Evolutionary conservation across 768 basidiomycete genomes (phyloP), one percentile per base, ranked within the genome.

Genomic region (Russula sp.): DNA sequence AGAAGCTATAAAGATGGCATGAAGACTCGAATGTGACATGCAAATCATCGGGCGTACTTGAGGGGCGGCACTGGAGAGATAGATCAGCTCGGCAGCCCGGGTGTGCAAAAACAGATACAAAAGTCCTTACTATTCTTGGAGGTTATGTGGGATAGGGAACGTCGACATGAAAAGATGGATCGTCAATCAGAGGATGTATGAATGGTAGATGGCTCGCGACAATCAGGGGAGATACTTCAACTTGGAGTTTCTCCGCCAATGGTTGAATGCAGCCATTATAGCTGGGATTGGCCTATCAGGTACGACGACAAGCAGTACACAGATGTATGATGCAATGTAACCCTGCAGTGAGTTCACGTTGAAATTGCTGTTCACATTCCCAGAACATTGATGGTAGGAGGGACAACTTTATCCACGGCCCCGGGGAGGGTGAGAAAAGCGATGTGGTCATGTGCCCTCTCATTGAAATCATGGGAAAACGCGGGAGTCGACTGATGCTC

Each of bases 41-140:
- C 6, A 28, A 14, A 28, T 10, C 22, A 48, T 24, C 26, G 4
- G 14, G 57, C 61, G 13, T 50, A 62, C 61, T 10, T 40, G 61
- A 13, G 61, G 54, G 8, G 61, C 61, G 22, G 61, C 46, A 32
- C 61, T 62, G 34, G 38, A 50, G n/a, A 40, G 22, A 50, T 24
- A 3, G 14, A 18, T 50, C n/a, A 50, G 28, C 10, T 49, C 18
- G 18, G 28, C n/a, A 13, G 38, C 16, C 38, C 6, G 38, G 16
- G n/a, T 11, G 10, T 24, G 28, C 10, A 18, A 20, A 20, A 32
- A 10, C 0, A 30, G 26, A 50, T 14, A 16, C 0, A 0, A 18
- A 1, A 3, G 10, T 53, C 18, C 61, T 38, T 38, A 62, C 61
- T 55, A 16, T 18, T 49, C 61, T n/a, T 16, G 2, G 18, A 62